Base-by-base conservation (phyloP, 2,329 filamentous ascomycete genomes). In the Sordariomycetes sp. region DNA sequence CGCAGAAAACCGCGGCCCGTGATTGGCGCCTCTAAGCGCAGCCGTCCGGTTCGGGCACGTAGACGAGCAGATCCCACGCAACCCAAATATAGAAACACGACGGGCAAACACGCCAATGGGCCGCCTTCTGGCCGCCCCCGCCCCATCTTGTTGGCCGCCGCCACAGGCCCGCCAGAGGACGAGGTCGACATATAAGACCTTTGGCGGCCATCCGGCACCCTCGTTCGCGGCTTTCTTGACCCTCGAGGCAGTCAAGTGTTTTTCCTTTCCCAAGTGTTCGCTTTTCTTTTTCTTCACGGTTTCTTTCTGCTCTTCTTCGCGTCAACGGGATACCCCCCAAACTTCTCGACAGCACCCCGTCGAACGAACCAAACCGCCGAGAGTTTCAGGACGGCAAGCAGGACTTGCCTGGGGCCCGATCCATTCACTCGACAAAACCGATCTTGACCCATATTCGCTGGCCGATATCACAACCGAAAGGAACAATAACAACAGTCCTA, bases 131-230 rank as follows among this genome's bases (percentile, higher is more conserved):
- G 12, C 10, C 17, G 22, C 4, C 12, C 48, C 48, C 12, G 20
- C 22, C 48, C 12, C 8, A 6, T 51, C n/a, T 7, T 15, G 48
- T 17, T 24, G 48, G 20, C 24, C 48, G 48, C 17, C 48, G n/a
- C n/a, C 22, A 15, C 39, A 56, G 55, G 56, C 53, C 56, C 50
- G 22, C 32, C 36, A 28, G 34, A 24, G 51, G 20, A 42, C 39
- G 39, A 42, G 39, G 56, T 57, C 56, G 56, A 53, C n/a, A n/a
- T 57, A 57, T 57, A 57, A 57, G 56, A 57, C 51, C 35, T 53
- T 57, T 45, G 15, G 51, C 8, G 56, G 51, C 51, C 56, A 53
- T 53, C 55, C 55, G 52, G 15, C 55, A 52, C 55, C 55, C 48
- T 52, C 6, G 39, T 17, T n/a, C 39, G n/a, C 13, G 39, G 39